A percentile compares a stretch with the other conserved stretches of the same genome.
These are phyloP conservation scores for Nitzschia putrida DNA, from an alignment of 108 stramenopile species.

Conservation along the genomic window DNA sequence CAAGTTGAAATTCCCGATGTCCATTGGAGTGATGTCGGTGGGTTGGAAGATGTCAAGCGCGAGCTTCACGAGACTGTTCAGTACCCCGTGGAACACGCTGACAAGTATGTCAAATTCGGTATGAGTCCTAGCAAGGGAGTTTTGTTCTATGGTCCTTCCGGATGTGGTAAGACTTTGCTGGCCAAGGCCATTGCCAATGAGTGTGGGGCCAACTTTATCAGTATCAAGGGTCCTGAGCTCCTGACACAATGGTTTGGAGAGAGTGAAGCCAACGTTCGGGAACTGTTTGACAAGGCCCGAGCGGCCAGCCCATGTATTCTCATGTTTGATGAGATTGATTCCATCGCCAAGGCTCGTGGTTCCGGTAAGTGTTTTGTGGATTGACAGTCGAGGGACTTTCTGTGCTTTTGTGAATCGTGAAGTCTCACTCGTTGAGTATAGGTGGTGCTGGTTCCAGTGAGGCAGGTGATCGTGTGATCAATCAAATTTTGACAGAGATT, in stretches of 20 bases:
- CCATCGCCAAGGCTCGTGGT: constrained; percentile 89
- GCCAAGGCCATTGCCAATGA: constrained; percentile 99
- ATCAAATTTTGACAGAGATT: constrained; percentile 98
- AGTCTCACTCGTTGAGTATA: constrained; percentile 4
- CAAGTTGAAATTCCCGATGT: constrained; percentile 95
- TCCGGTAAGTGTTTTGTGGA: constrained; percentile 56
- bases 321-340: constrained; percentile 99
- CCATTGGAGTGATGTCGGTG: constrained; percentile 98
- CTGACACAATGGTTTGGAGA: constrained; percentile 98
- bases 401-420: too few species aligned
- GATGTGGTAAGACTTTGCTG: constrained; percentile 92
- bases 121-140: constrained; percentile 93
- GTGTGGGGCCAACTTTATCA: constrained; percentile 97
- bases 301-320: constrained; percentile 92
- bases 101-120: constrained; percentile 89
- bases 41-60: constrained; percentile 97
- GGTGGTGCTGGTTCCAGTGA: constrained; percentile 86
- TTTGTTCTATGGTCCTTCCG: constrained; percentile 95
- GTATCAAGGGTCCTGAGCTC: constrained; percentile 95
- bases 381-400: neutral
- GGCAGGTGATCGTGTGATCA: constrained; percentile 96
- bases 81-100: constrained; percentile 97
- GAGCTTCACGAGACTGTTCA: constrained; percentile 97
- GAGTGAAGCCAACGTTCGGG: constrained; percentile 95
- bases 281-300: constrained; percentile 90